Evolutionary conservation across 2,329 filamentous ascomycete species (phyloP), one percentile per base, ranked within the genome.

Genomic region (Apiospora aurea): DNA sequence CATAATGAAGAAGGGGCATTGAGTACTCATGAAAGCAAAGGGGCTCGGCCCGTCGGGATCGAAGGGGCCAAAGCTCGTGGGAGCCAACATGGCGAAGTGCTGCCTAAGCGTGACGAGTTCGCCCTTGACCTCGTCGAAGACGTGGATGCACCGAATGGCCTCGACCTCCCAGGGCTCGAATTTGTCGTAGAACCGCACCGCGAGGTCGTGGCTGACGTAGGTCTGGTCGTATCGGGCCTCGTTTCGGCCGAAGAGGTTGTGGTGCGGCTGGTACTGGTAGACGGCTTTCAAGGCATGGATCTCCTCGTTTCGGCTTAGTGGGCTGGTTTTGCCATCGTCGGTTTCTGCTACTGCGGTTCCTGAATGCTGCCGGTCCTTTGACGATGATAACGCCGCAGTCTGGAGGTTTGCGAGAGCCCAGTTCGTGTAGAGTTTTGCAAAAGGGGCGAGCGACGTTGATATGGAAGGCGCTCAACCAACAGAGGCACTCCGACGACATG

Each of bases 191-290:
- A 74, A 75, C 11, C 53, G n/a, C 10, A 71, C 49, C 46, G 69
- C 68, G 46, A 75, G 69, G 43, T 71, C 69, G 44, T 73, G 34
- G 11, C 67, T 38, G 43, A 38, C 29, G 16, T 72, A 72, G 5
- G 0, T 24, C 8, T 71, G 71, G 5, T 69, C 14, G 3, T 73
- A 71, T 24, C 13, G 53, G 44, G 71, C 73, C 41, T 70, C 24
- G 61, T 74, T 73, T 16, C 44, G 46, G 14, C 73, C 74, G 38
- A 72, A 74, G 13, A 75, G 67, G 70, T 75, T 73, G 34, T 73
- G 43, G 70, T 70, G 77, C 1, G 72, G 74, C 2, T 77, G 72
- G 38, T 74, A 72, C 18, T 74, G 75, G 69, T 78, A 78, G n/a
- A 78, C 46, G 8, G 76, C 77, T 16, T 70, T 72, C 43, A 75